Base-by-base conservation (phyloP, 106 monocot species). In the Dioscorea dumetorum region DNA sequence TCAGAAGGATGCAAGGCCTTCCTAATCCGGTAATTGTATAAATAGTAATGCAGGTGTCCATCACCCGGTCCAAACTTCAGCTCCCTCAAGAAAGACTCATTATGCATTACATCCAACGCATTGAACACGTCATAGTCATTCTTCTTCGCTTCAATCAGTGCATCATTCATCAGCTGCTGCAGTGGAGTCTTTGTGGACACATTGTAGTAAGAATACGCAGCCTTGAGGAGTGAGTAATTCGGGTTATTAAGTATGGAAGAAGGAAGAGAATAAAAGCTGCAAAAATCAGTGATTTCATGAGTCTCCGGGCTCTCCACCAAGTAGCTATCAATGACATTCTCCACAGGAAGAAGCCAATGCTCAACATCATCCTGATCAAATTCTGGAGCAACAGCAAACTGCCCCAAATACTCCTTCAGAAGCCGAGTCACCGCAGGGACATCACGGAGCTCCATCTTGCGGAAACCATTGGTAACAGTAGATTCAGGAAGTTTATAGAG, bases 111-210 rank as follows among this genome's bases (percentile, higher is more conserved):
- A 69, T 88, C 87, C 1, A 92, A 73, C 9, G 87, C 91, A 60
- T 92, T 92, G 70, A 85, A 92, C 22, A 92, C 91, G 76, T 92
- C 91, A 66, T 72, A 92, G n/a, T 81, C 87, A 68, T 74, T 85
- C 65, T 80, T 69, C 68, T 88, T 92, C 12, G 91, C 91, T 52
- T 88, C 82, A 50, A 88, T 83, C 28, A 92, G 82, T 0, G 80
- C 87, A 71, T 92, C 91, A 24, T 88, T 88, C 77, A 88, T 85
- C 78, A 92, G 78, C 75, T 92, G 88, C 24, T 73, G 72, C 66
- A 92, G 62, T 0, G 87, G 84, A 23, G 91, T 88, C 62, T 83
- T 82, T 12, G 82, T 85, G 6, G 82, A 35, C 13, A 88, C 87
- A 62, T 92, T 85, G 50, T 92, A 92, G 66, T 78, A 92, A 17